Conservation (phyloP, 768 basidiomycete genomes). For the Rubroboletus pulcherrimus region DNA sequence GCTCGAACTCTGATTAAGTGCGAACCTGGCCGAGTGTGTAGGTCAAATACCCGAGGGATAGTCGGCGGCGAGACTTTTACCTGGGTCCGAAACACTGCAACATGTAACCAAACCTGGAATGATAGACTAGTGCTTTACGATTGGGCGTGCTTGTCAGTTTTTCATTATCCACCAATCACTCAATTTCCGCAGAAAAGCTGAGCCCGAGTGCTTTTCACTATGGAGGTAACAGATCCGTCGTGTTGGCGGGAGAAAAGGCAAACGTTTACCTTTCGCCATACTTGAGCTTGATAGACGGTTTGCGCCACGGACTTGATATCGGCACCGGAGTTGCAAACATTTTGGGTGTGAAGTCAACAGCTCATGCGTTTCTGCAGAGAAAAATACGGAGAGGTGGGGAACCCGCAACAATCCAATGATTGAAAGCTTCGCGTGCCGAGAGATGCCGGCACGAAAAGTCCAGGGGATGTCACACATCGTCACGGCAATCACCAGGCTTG, state of each 20-base stretch:
- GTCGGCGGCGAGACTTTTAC: not conserved
- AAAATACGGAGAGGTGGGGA: too few relatives aligned
- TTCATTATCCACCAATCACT: not conserved
- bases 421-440: too few relatives aligned
- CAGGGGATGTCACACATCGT: not conserved
- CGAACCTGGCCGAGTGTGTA: not conserved
- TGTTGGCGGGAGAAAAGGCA: not conserved
- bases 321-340: not conserved
- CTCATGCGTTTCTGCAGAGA: too few relatives aligned
- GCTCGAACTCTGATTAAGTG: constrained; percentile 2
- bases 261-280: not conserved
- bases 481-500: not conserved
- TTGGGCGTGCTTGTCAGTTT: too few relatives aligned
- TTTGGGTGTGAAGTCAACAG: too few relatives aligned
- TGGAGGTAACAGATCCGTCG: not conserved
- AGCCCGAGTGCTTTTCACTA: not conserved
- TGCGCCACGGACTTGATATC: not conserved
- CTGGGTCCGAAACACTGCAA: not conserved
- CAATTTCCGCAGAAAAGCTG: not conserved
- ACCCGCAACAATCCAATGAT: too few relatives aligned
- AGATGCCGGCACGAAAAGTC: too few relatives aligned
- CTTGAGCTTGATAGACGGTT: too few relatives aligned
- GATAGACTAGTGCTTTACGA: not conserved
- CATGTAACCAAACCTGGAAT: not conserved
- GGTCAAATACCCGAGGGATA: constrained; percentile 3